Percentiles rank a stretch among this genome's conserved stretches.
These are phyloP conservation scores for Cynanchum wilfordii DNA, from an alignment of 257 asterid species.

Conservation along the genomic window DNA sequence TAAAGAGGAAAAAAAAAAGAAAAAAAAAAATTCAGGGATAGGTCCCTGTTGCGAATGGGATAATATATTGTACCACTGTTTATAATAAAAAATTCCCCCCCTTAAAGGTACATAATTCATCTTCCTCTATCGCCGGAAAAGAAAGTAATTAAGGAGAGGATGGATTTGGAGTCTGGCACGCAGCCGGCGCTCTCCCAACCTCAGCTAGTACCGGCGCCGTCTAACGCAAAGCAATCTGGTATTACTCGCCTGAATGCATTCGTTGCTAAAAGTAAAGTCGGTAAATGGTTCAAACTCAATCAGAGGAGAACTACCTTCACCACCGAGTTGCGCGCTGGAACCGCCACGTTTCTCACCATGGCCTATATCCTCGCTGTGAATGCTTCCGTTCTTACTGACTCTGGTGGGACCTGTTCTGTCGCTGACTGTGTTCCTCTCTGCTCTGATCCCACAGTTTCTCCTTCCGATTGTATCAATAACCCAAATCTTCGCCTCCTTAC, in stretches of 20 bases:
- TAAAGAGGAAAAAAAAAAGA: too few species aligned
- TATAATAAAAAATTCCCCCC: too few species aligned
- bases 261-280: conserved; percentile 48
- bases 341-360: conserved; percentile 95
- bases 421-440: conserved; percentile 83
- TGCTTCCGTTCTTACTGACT: conserved; percentile 83
- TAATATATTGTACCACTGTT: not conserved
- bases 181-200: conserved; percentile 13
- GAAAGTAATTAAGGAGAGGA: conserved; percentile 7
- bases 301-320: conserved; percentile 83
- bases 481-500: conserved; percentile 41
- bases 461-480: conserved; percentile 36
- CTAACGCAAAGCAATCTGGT: conserved; percentile 24
- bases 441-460: conserved; percentile 45
- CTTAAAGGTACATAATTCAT: too few species aligned
- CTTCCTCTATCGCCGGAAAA: too few species aligned
- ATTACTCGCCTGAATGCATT: conserved; percentile 49
- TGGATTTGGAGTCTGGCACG: conserved; percentile 52
- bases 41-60: too few species aligned
- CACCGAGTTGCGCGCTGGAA: conserved; percentile 98
- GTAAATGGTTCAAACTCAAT: conserved; percentile 62
- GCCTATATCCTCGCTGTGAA: conserved; percentile 97
- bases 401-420: conserved; percentile 91
- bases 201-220: conserved; percentile 16
- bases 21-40: too few species aligned